phyloP scores from a whole-genome alignment of 2,329 filamentous ascomycete species.

The Paracamarosporium sp. region DNA sequence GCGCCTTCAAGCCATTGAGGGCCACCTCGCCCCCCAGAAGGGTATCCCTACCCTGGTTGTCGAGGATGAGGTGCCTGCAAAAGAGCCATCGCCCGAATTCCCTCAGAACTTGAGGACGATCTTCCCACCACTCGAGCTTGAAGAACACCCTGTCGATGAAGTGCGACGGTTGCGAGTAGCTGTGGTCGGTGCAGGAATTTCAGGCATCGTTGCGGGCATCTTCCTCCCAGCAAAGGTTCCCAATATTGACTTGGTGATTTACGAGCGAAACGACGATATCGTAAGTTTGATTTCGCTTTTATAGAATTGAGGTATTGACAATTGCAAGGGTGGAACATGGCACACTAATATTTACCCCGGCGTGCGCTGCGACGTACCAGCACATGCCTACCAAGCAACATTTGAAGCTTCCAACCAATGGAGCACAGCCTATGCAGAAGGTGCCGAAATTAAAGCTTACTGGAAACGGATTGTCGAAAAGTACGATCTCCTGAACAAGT shows the following conservation, averaged over 20 bases:
- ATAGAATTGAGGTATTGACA: no score
- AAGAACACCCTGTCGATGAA: conserved; percentile 22
- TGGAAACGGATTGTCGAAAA: conserved; percentile 41
- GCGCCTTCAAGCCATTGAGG: conserved; percentile 7
- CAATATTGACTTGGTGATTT: conserved; percentile 61
- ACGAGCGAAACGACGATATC: conserved; percentile 40
- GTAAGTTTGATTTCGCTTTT: no score
- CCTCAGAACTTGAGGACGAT: not conserved
- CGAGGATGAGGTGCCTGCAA: conserved; percentile 6
- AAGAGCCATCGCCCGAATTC: not conserved
- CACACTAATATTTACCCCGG: conserved; percentile 65
- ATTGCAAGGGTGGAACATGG: conserved; percentile 55
- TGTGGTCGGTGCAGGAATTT: conserved; percentile 67
- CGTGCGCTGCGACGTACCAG: conserved; percentile 59
- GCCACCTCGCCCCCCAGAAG: conserved; percentile 6
- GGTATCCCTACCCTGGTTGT: conserved; percentile 1
- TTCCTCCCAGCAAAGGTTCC: conserved; percentile 72
- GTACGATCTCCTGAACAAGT: conserved; percentile 35
- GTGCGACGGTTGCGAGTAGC: conserved; percentile 52
- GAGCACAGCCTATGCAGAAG: conserved; percentile 43
- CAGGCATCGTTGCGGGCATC: conserved; percentile 67
- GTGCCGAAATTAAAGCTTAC: conserved; percentile 45
- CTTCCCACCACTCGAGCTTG: not conserved
- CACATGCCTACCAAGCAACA: conserved; percentile 43
- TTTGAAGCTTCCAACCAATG: conserved; percentile 48